A percentile compares a stretch with the other conserved stretches of the same genome.
phyloP scores from a whole-genome alignment of 1,139 yeast species.

The Magnusiomyces paraingens region DNA sequence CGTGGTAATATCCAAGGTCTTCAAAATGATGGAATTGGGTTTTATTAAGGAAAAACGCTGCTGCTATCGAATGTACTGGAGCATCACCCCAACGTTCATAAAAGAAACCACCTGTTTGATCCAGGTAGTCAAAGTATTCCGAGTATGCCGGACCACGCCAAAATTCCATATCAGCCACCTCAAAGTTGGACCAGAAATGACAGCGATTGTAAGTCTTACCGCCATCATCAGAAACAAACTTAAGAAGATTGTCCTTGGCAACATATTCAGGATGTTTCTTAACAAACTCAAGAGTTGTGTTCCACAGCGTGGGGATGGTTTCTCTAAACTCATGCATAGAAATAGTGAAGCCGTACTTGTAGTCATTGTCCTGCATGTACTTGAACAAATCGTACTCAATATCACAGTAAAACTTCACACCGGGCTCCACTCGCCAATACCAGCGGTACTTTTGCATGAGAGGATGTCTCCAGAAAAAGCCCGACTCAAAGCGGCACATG shows the following conservation, averaged over 20 bases:
- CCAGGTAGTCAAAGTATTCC: conserved; percentile 63
- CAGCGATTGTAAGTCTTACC: conserved; percentile 67
- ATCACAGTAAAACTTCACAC: conserved; percentile 80
- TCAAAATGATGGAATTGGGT: conserved; percentile 79
- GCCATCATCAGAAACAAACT: conserved; percentile 58
- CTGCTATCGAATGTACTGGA: conserved; percentile 85
- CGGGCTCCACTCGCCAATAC: conserved; percentile 94
- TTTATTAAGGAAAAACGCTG: conserved; percentile 58
- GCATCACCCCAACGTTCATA: conserved; percentile 97
- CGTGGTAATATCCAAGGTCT: conserved; percentile 79
- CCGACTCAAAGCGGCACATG: conserved; percentile 80
- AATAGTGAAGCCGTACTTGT: conserved; percentile 83
- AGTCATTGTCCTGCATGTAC: conserved; percentile 61
- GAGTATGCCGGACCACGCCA: conserved; percentile 67
- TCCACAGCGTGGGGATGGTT: conserved; percentile 83
- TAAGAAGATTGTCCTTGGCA: conserved; percentile 61
- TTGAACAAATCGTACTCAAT: conserved; percentile 66
- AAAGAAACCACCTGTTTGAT: conserved; percentile 74
- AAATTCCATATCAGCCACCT: conserved; percentile 74
- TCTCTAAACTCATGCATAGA: conserved; percentile 69
- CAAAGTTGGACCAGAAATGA: conserved; percentile 95
- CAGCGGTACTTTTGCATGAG: conserved; percentile 62
- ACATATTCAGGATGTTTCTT: conserved; percentile 55
- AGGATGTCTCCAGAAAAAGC: conserved; percentile 70
- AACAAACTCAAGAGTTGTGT: conserved; percentile 57